These are phyloP conservation scores for Limonium bicolor DNA, from an alignment of 148 eudicot species.

Conservation along the genomic window DNA sequence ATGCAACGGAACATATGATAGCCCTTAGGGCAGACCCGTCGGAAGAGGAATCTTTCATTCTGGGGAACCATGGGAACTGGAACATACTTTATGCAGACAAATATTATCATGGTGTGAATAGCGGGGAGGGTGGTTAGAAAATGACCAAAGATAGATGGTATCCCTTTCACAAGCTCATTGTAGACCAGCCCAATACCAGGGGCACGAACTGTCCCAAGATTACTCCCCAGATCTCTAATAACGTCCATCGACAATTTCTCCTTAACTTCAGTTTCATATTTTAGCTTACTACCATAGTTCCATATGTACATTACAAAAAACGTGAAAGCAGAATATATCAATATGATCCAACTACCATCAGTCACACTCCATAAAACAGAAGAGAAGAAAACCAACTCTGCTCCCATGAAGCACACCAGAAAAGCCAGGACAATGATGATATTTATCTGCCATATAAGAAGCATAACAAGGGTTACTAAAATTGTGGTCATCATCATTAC, in stretches of 20 bases:
- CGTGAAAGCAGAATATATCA: conserved; percentile 16
- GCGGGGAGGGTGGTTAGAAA: conserved; percentile 32
- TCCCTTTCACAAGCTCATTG: conserved; percentile 45
- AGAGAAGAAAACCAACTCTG: conserved; percentile 16
- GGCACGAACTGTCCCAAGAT: conserved; percentile 12
- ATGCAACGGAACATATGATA: conserved; percentile 33
- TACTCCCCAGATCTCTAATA: conserved; percentile 16
- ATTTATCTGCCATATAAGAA: conserved; percentile 30
- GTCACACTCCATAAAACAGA: conserved; percentile 24
- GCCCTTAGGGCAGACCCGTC: conserved; percentile 23
- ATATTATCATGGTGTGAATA: conserved; percentile 25
- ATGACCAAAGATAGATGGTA: conserved; percentile 39
- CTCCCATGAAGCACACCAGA: conserved; percentile 13
- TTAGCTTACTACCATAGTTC: conserved; percentile 25
- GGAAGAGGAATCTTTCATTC: conserved; percentile 34
- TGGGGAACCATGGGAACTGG: conserved; percentile 25
- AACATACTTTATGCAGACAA: conserved; percentile 32
- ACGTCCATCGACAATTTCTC: conserved; percentile 35
- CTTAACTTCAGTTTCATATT: conserved; percentile 27
- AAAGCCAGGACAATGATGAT: conserved; percentile 21
- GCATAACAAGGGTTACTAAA: conserved; percentile 35
- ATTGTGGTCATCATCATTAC: conserved; percentile 39
- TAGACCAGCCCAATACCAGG: conserved; percentile 48
- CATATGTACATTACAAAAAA: conserved; percentile 31
- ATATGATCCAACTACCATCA: conserved; percentile 36